These are phyloP conservation scores for Phymatotrichopsis omnivora DNA, from an alignment of 2,329 filamentous ascomycete genomes.

Conservation along the genomic window DNA sequence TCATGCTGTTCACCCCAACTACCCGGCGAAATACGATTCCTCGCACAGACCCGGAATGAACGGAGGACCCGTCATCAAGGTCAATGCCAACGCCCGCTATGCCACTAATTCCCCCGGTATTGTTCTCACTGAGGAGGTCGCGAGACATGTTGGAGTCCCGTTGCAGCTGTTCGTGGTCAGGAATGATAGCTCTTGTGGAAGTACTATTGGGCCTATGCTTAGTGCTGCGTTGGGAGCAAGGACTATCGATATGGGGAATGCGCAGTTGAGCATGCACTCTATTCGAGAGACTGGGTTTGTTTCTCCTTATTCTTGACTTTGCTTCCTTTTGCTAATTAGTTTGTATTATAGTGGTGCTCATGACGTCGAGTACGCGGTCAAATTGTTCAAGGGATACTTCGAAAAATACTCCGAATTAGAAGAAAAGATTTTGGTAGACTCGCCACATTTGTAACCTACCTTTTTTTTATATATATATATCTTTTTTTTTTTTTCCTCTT, in stretches of 20 bases:
- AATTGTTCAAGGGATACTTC: conserved; percentile 81
- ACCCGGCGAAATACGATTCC: conserved; percentile 72
- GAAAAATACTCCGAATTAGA: conserved; percentile 73
- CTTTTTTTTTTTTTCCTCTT: too few species aligned
- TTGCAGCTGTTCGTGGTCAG: conserved; percentile 92
- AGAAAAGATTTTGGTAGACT: conserved; percentile 75
- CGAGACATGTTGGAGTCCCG: conserved; percentile 62
- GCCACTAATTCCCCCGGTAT: conserved; percentile 94
- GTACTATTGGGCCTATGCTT: conserved; percentile 96
- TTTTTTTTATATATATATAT: too few species aligned
- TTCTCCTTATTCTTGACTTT: background rate
- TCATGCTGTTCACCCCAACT: conserved; percentile 92
- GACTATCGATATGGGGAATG: conserved; percentile 86
- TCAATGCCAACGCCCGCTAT: conserved; percentile 96
- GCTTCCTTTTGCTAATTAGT: too few species aligned
- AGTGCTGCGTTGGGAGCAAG: conserved; percentile 75
- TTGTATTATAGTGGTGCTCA: conserved; percentile 54
- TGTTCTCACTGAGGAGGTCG: conserved; percentile 80
- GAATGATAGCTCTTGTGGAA: conserved; percentile 89
- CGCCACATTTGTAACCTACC: too few species aligned
- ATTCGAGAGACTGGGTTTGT: conserved; percentile 68
- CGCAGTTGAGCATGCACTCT: conserved; percentile 92
- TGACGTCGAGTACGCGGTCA: conserved; percentile 77
- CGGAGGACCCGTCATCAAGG: conserved; percentile 90
- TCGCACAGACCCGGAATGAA: conserved; percentile 93